These are phyloP conservation scores for Wallemia ichthyophaga DNA, from an alignment of 1,284 basidiomycete species.

Conservation along the genomic window DNA sequence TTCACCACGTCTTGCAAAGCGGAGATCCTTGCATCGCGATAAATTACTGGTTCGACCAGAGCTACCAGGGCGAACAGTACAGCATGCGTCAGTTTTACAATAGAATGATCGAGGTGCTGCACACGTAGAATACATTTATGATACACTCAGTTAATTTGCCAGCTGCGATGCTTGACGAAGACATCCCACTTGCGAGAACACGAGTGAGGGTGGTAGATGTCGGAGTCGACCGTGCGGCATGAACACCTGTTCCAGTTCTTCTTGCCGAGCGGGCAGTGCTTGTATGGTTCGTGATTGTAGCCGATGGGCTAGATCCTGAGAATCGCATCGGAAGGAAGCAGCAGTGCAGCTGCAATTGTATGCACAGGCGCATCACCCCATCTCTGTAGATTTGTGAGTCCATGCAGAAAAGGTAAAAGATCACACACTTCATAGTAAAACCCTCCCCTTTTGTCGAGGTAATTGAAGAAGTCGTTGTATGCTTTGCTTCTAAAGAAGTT, in stretches of 20 bases:
- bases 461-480: conserved; percentile 45
- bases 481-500: conserved; percentile 48
- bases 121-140: not conserved
- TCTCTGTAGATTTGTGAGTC: conserved; percentile 17
- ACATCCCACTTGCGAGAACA: not conserved
- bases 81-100: not conserved
- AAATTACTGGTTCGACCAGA: not conserved
- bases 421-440: conserved; percentile 44
- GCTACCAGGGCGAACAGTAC: not conserved
- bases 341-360: conserved; percentile 43
- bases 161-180: not conserved
- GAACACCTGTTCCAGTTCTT: conserved; percentile 21
- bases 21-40: not conserved
- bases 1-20: not conserved
- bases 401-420: conserved; percentile 11
- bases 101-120: not conserved
- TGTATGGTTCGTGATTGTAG: conserved; percentile 23
- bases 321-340: conserved; percentile 35
- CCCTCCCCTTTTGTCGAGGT: conserved; percentile 44
- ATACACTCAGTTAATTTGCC: not conserved
- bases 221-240: conserved; percentile 8
- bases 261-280: conserved; percentile 30
- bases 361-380: conserved; percentile 74
- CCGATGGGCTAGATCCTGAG: conserved; percentile 12
- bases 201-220: not conserved